Evolutionary conservation across 2,329 filamentous ascomycete genomes (phyloP).

Genomic region (Fusarium haematococcum): DNA sequence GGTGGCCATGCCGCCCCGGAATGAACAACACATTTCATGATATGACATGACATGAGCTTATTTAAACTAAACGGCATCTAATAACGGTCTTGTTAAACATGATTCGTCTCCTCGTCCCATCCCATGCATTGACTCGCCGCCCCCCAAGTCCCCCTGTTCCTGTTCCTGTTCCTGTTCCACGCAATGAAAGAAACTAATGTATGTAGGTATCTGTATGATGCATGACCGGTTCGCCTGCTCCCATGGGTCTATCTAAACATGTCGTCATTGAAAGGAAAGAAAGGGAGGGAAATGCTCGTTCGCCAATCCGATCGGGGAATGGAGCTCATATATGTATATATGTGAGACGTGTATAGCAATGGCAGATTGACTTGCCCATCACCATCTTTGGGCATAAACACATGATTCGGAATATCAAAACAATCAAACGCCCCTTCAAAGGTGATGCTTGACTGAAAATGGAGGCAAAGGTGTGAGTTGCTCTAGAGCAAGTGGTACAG

Average conservation of each 20-base stretch:
- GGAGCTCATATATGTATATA: not conserved
- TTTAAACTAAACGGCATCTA: not conserved
- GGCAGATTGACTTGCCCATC: not conserved
- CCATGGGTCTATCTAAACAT: slow-evolving; percentile 18
- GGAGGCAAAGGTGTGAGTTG: not conserved
- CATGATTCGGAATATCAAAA: not conserved
- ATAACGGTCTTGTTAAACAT: not conserved
- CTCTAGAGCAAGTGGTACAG: slow-evolving; percentile 23
- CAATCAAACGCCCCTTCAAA: not conserved
- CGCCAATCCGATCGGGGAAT: not conserved
- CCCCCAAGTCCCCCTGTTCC: not conserved
- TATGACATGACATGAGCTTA: not conserved
- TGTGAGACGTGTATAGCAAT: not conserved
- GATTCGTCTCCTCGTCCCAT: not conserved
- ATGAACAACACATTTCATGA: not conserved
- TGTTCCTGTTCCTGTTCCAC: not conserved
- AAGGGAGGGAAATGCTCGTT: not conserved
- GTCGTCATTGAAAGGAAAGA: slow-evolving; percentile 3
- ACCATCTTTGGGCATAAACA: not conserved
- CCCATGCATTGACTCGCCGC: not conserved
- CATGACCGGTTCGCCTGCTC: slow-evolving; percentile 26
- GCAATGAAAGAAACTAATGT: not conserved
- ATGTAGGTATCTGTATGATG: slow-evolving; percentile 28
- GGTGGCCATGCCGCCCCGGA: not conserved
- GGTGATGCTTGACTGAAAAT: not conserved